These are phyloP conservation scores for Gillenia trifoliata DNA, from an alignment of 306 rosid genomes.

Conservation along the genomic window DNA sequence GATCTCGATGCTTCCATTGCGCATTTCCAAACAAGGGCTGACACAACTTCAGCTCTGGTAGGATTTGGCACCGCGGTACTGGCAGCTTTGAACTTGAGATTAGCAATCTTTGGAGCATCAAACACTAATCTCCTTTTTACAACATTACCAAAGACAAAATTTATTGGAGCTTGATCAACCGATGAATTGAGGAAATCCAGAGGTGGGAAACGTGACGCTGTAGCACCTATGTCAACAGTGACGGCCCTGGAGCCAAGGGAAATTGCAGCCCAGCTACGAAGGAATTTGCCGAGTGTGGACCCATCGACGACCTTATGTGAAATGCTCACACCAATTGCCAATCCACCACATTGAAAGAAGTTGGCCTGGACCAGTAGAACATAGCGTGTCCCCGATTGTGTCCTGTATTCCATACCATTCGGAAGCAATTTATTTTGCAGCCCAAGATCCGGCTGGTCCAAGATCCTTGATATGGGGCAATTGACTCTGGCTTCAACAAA, in stretches of 20 bases:
- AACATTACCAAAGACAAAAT: not conserved
- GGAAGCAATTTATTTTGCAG: not conserved
- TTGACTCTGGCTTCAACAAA: constrained; percentile 10
- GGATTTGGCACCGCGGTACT: not conserved
- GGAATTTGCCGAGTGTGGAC: constrained; percentile 20
- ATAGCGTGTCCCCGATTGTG: not conserved
- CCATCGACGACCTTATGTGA: constrained; percentile 37
- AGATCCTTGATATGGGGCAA: not conserved
- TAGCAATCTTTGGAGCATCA: not conserved
- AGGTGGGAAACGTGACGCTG: not conserved
- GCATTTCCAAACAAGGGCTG: too few relatives aligned
- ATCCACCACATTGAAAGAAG: constrained; percentile 17
- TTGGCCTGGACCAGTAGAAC: not conserved
- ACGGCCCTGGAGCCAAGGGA: not conserved
- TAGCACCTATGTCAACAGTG: not conserved
- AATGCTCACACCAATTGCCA: constrained; percentile 31
- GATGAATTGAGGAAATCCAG: not conserved
- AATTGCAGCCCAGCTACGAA: constrained; percentile 16
- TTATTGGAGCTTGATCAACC: not conserved
- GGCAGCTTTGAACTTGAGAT: not conserved
- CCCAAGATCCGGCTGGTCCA: not conserved
- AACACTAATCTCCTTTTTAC: not conserved
- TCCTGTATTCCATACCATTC: too few relatives aligned
- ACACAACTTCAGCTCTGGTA: not conserved
- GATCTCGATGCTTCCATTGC: constrained; percentile 10